Conservation (phyloP, 164 flowering plant species). For the Nelumbo lutea region DNA sequence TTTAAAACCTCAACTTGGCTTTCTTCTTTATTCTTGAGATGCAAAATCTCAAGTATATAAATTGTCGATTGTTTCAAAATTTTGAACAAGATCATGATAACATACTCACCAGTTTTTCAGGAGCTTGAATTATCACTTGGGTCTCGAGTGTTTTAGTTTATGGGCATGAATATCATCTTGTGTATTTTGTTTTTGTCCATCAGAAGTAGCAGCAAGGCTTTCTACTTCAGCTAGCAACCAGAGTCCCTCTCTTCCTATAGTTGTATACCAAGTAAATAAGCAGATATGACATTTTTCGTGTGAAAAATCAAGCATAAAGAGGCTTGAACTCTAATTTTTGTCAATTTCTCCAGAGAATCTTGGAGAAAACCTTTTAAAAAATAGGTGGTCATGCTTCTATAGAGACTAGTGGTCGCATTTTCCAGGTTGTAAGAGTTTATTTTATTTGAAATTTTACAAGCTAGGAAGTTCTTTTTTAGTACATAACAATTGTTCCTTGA, state of each 20-base stretch:
- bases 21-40: constrained; percentile 97
- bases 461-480: no score
- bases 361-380: no score
- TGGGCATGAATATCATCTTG: constrained; percentile 88
- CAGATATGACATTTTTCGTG: background rate
- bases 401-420: no score
- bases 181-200: constrained; percentile 88
- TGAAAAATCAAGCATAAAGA: no score
- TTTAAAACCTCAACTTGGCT: constrained; percentile 86
- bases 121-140: constrained; percentile 50
- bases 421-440: no score
- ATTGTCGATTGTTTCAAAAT: background rate
- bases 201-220: constrained; percentile 68
- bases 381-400: no score
- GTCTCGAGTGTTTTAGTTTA: constrained; percentile 87
- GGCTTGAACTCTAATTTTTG: no score
- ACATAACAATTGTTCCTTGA: no score
- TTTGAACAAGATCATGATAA: background rate
- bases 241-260: constrained; percentile 88
- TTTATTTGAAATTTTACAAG: no score
- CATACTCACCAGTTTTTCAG: background rate
- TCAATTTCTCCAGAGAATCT: no score
- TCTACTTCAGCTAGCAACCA: constrained; percentile 73
- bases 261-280: constrained; percentile 12
- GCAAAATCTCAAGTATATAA: constrained; percentile 51